Percentiles rank a stretch among this genome's conserved stretches.
phyloP scores from a whole-genome alignment of 257 asterid species.

The Buddleja alternifolia region DNA sequence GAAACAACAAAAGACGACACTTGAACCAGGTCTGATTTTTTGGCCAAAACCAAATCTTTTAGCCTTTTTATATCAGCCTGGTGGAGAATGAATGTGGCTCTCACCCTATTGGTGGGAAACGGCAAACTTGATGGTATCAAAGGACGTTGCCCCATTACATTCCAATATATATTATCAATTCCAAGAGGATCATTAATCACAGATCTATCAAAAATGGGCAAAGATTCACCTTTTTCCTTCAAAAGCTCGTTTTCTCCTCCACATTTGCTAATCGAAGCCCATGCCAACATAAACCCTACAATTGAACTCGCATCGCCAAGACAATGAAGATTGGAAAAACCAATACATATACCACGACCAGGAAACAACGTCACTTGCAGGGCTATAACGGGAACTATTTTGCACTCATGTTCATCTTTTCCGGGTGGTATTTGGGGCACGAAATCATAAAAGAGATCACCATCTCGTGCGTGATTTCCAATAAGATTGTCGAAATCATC shows the following conservation, averaged over 20 bases:
- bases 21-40: slow-evolving; percentile 24
- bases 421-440: slow-evolving; percentile 39
- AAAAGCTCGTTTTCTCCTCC: slow-evolving; percentile 21
- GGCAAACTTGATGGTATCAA: slow-evolving; percentile 9
- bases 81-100: slow-evolving; percentile 36
- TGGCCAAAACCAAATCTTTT: no score
- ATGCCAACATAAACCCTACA: no score
- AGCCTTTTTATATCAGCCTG: slow-evolving; percentile 24
- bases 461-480: no score
- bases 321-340: no score
- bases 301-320: no score
- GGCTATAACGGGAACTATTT: slow-evolving; percentile 39
- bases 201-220: slow-evolving; percentile 29
- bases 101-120: slow-evolving; percentile 31
- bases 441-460: slow-evolving; percentile 41
- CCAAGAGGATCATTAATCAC: slow-evolving; percentile 31
- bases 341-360: slow-evolving; percentile 42
- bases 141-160: slow-evolving; percentile 20
- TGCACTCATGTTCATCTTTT: slow-evolving; percentile 18
- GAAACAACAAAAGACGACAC: slow-evolving; percentile 38
- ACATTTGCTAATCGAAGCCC: no score
- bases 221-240: neutral
- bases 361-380: slow-evolving; percentile 54
- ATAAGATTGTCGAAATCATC: slow-evolving; percentile 38
- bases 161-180: slow-evolving; percentile 33